Evolutionary conservation across 179 eudicot genomes (phyloP).

Genomic region (Spinacia oleracea): DNA sequence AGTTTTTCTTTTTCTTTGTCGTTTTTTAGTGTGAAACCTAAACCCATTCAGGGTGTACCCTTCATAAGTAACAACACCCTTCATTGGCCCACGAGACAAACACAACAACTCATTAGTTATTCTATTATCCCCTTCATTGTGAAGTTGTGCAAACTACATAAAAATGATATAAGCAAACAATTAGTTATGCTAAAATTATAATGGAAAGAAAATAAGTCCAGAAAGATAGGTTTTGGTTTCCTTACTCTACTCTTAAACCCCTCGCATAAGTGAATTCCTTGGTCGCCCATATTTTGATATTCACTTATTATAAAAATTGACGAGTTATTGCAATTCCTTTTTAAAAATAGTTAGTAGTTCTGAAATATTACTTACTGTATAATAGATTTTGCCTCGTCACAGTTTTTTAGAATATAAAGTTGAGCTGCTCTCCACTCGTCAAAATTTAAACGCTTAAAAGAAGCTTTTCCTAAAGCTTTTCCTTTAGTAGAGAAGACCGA

Average conservation of each 20-base stretch:
- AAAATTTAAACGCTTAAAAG: background rate
- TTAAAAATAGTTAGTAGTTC: no score
- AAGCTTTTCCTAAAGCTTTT: background rate
- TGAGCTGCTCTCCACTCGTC: constrained; percentile 13
- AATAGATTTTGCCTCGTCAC: background rate
- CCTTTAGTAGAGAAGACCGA: background rate
- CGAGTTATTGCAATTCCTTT: background rate
- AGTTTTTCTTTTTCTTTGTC: background rate
- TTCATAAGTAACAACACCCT: background rate
- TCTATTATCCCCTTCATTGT: background rate
- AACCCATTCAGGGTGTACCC: constrained; percentile 3
- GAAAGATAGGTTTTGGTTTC: no score
- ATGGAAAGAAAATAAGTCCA: no score
- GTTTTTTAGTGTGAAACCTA: constrained; percentile 4
- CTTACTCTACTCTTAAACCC: constrained; percentile 15
- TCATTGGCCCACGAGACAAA: background rate
- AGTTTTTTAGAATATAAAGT: constrained; percentile 15
- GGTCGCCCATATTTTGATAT: background rate
- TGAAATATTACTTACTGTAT: background rate
- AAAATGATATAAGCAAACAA: background rate
- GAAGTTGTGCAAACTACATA: no score
- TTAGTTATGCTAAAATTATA: background rate
- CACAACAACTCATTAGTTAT: background rate
- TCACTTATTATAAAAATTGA: background rate
- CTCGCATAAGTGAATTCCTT: background rate